These are phyloP conservation scores for Nepenthes mirabilis DNA, from an alignment of 148 eudicot species.

Conservation along the genomic window DNA sequence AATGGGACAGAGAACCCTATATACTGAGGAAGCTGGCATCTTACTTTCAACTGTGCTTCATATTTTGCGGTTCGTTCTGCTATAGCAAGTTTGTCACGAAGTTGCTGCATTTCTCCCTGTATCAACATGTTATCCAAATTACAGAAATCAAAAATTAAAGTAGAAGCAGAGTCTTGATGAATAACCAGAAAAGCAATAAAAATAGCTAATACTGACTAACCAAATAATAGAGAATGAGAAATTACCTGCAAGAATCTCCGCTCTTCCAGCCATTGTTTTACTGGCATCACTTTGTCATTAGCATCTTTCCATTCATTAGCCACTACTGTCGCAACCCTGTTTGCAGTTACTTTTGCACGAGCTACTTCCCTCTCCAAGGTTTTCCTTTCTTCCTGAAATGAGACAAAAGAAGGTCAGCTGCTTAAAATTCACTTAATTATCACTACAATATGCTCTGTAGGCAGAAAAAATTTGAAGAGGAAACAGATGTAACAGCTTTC, in stretches of 20 bases:
- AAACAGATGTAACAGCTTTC: not conserved
- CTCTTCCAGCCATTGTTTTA: slow-evolving; percentile 77
- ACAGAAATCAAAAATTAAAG: not conserved
- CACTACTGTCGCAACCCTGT: slow-evolving; percentile 69
- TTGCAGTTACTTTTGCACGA: slow-evolving; percentile 69
- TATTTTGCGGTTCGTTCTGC: slow-evolving; percentile 58
- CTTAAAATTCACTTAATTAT: not conserved
- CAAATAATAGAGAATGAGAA: not conserved
- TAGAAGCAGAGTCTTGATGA: not conserved
- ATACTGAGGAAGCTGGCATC: not conserved
- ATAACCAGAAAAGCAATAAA: too few relatives aligned
- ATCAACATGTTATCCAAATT: not conserved
- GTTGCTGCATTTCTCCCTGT: slow-evolving; percentile 73
- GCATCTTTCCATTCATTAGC: slow-evolving; percentile 84
- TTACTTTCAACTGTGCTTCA: slow-evolving; percentile 63
- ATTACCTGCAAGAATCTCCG: slow-evolving; percentile 63
- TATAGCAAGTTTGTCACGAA: slow-evolving; percentile 54
- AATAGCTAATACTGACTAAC: not conserved
- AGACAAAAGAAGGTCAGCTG: not conserved
- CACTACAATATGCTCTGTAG: not conserved
- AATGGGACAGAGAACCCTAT: not conserved
- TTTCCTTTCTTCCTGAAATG: slow-evolving; percentile 55
- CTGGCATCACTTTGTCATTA: slow-evolving; percentile 79
- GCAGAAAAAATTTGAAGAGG: slow-evolving; percentile 1
- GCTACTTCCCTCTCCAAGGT: slow-evolving; percentile 70